A percentile compares a stretch with the other conserved stretches of the same genome.
Conservation (phyloP, 768 basidiomycete genomes). For the Obba rivulosa region DNA sequence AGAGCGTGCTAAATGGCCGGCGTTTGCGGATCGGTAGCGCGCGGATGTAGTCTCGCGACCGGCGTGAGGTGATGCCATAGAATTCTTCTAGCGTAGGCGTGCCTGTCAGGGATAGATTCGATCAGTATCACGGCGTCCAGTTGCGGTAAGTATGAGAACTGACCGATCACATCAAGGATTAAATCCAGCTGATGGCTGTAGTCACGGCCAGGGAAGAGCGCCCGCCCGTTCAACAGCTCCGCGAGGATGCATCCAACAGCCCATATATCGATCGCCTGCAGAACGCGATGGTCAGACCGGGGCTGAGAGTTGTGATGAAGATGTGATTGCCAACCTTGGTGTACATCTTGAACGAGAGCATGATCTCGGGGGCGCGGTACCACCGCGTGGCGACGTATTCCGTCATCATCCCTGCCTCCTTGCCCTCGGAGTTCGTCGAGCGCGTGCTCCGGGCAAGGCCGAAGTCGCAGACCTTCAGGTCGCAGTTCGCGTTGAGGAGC, state of each 20-base stretch:
- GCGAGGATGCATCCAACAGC: constrained; percentile 73
- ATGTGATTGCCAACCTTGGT: constrained; percentile 44
- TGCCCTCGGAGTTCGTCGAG: constrained; percentile 46
- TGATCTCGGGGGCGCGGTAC: constrained; percentile 93
- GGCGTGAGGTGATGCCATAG: constrained; percentile 79
- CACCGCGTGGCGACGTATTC: constrained; percentile 90
- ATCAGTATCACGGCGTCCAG: not conserved
- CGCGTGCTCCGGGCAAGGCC: constrained; percentile 71
- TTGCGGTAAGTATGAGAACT: constrained; percentile 5
- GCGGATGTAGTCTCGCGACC: constrained; percentile 85
- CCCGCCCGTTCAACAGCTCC: constrained; percentile 75
- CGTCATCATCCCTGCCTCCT: constrained; percentile 67
- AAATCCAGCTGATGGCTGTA: constrained; percentile 86
- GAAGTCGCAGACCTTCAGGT: constrained; percentile 87
- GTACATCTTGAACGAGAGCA: constrained; percentile 91
- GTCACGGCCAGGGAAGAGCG: constrained; percentile 84
- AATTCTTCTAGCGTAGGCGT: constrained; percentile 90
- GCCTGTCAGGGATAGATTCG: constrained; percentile 28
- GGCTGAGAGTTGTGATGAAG: not conserved
- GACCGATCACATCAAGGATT: constrained; percentile 83
- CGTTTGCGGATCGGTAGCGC: constrained; percentile 80
- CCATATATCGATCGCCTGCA: constrained; percentile 68
- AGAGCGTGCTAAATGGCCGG: constrained; percentile 62
- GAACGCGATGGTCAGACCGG: not conserved
- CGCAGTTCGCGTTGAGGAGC: constrained; percentile 84